Evolutionary conservation across 441 rosid genomes (phyloP).

Genomic region (Populus hybrid): DNA sequence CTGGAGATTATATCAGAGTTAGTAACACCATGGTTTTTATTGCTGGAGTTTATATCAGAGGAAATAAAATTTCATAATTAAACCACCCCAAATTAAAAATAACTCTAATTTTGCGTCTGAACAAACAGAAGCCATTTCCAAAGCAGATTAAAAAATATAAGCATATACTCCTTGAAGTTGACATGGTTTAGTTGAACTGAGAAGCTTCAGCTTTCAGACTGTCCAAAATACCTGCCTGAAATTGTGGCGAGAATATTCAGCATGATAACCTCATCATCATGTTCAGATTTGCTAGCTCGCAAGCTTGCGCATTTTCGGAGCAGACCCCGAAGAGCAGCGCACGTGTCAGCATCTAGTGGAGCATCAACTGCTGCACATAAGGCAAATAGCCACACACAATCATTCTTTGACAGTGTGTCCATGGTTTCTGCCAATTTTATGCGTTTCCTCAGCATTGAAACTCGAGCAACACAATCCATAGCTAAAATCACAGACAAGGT

Average conservation of each 20-base stretch:
- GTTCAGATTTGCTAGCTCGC: constrained; percentile 54
- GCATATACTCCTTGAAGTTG: neutral
- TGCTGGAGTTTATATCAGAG: neutral
- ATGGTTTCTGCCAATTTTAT: constrained; percentile 46
- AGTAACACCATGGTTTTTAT: neutral
- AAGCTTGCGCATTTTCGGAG: constrained; percentile 76
- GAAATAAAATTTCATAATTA: neutral
- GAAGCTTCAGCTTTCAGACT: constrained; percentile 42
- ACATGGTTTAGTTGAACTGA: neutral
- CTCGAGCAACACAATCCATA: constrained; percentile 71
- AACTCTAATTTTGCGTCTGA: neutral
- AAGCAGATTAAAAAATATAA: neutral
- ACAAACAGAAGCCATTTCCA: neutral
- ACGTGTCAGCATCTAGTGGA: constrained; percentile 65
- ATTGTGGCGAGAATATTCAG: constrained; percentile 73
- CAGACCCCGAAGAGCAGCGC: constrained; percentile 64
- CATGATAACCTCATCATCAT: constrained; percentile 74
- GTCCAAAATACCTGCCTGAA: constrained; percentile 74
- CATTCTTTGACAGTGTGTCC: constrained; percentile 37
- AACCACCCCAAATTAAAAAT: neutral
- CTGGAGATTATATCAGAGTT: too few species aligned
- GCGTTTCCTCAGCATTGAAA: constrained; percentile 59
- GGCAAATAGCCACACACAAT: constrained; percentile 69
- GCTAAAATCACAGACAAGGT: constrained; percentile 46
- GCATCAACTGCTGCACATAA: constrained; percentile 71